Conservation (phyloP, 177 flowering plant species). For the Telopea speciosissima region DNA sequence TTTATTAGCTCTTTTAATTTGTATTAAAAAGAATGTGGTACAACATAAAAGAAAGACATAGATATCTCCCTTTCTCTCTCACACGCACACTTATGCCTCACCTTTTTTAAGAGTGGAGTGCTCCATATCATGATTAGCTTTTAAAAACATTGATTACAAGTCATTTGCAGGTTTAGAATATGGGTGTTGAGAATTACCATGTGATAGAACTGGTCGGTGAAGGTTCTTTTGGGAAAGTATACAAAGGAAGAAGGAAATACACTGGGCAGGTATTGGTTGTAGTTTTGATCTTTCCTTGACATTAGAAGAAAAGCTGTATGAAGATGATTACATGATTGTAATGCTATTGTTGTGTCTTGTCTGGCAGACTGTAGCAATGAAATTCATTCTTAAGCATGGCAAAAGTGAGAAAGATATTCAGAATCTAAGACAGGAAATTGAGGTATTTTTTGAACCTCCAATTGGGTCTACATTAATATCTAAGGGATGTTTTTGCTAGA, state of each 20-base stretch:
- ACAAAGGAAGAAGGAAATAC: conserved; percentile 80
- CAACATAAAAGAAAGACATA: no score
- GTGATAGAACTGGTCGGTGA: conserved; percentile 93
- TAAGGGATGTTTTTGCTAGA: not conserved
- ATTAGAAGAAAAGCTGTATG: not conserved
- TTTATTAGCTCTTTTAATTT: no score
- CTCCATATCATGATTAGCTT: no score
- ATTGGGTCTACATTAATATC: not conserved
- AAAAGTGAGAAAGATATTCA: conserved; percentile 90
- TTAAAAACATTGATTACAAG: no score
- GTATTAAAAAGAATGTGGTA: no score
- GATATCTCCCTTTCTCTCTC: no score
- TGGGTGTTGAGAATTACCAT: conserved; percentile 89
- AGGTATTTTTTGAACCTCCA: conserved; percentile 37
- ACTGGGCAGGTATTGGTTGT: conserved; percentile 61
- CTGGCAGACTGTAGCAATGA: conserved; percentile 90
- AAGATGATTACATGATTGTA: not conserved
- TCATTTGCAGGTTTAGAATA: conserved; percentile 14
- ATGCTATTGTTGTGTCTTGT: conserved; percentile 2
- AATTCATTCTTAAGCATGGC: conserved; percentile 92
- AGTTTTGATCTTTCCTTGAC: not conserved
- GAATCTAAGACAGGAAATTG: conserved; percentile 89
- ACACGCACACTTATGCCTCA: no score
- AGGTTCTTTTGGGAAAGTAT: conserved; percentile 94
- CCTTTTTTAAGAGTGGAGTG: no score